Conservation (phyloP, 805 yeast species). For the Ogataea zsoltii region DNA sequence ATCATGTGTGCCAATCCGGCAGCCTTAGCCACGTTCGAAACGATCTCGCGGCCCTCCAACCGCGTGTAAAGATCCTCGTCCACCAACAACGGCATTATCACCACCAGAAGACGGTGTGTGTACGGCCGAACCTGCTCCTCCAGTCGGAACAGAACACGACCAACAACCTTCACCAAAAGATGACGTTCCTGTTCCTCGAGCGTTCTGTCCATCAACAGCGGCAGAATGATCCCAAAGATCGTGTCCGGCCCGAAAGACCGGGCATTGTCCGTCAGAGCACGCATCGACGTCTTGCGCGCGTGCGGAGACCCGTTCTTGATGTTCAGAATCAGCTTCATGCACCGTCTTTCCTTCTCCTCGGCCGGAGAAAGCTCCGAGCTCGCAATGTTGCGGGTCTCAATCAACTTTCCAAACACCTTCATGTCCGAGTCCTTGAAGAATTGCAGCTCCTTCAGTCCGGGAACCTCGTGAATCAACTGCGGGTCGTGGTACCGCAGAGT, state of each 20-base stretch:
- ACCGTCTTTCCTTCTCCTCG: conserved; percentile 59
- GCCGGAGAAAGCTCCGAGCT: conserved; percentile 43
- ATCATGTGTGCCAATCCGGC: conserved; percentile 83
- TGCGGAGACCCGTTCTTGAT: conserved; percentile 78
- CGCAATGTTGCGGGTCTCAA: conserved; percentile 34
- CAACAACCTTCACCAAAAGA: conserved; percentile 72
- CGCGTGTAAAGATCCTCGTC: conserved; percentile 80
- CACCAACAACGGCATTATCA: conserved; percentile 73
- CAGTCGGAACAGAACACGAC: conserved; percentile 64
- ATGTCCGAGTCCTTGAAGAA: conserved; percentile 72
- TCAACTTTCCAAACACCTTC: conserved; percentile 65
- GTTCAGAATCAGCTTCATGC: conserved; percentile 62
- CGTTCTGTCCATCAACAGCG: conserved; percentile 68
- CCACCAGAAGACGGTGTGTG: conserved; percentile 69
- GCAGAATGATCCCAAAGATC: conserved; percentile 70
- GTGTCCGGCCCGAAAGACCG: conserved; percentile 65
- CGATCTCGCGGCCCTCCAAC: conserved; percentile 75
- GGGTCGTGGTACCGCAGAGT: conserved; percentile 34
- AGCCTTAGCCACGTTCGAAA: conserved; percentile 72
- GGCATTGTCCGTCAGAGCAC: conserved; percentile 66
- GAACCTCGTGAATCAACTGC: conserved; percentile 51
- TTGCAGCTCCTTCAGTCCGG: conserved; percentile 65
- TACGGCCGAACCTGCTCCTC: conserved; percentile 69
- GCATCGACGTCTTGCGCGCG: conserved; percentile 66
- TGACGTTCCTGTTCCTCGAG: conserved; percentile 84